Evolutionary conservation across 805 yeast genomes (phyloP).

Genomic region (Candida maltosa): DNA sequence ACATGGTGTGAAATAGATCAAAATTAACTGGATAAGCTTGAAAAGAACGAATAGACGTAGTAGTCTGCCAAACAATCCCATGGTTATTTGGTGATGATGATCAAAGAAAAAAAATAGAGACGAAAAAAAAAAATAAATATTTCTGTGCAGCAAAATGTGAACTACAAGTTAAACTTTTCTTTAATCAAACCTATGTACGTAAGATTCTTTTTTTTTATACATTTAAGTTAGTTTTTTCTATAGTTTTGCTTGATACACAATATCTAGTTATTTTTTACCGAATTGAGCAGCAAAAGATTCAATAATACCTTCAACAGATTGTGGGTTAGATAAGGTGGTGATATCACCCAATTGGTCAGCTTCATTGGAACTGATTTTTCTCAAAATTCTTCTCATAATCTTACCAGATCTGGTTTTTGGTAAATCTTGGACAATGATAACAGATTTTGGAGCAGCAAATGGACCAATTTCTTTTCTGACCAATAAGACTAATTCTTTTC

Average conservation of each 20-base stretch:
- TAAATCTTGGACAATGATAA: constrained; percentile 69
- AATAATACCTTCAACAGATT: constrained; percentile 65
- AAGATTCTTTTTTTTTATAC: too few species aligned
- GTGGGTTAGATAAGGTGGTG: constrained; percentile 74
- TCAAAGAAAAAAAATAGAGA: too few species aligned
- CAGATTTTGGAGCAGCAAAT: constrained; percentile 79
- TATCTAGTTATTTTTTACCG: constrained; percentile 41
- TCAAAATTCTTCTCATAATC: constrained; percentile 81
- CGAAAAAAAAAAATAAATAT: too few species aligned
- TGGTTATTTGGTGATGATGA: too few species aligned
- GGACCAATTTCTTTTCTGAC: constrained; percentile 83
- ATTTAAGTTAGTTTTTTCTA: too few species aligned
- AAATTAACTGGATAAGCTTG: constrained; percentile 35
- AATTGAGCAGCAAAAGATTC: constrained; percentile 38
- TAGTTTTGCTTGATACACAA: too few species aligned
- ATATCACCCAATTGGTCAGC: constrained; percentile 81
- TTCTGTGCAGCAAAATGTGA: too few species aligned
- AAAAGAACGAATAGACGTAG: constrained; percentile 20
- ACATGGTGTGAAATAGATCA: constrained; percentile 37
- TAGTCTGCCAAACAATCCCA: constrained; percentile 1
- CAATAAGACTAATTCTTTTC: constrained; percentile 62
- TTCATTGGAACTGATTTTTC: constrained; percentile 72
- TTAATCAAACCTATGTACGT: too few species aligned
- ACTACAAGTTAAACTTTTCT: too few species aligned
- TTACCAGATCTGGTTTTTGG: constrained; percentile 87